phyloP scores from a whole-genome alignment of 805 yeast genomes.

The Ogataea minuta region DNA sequence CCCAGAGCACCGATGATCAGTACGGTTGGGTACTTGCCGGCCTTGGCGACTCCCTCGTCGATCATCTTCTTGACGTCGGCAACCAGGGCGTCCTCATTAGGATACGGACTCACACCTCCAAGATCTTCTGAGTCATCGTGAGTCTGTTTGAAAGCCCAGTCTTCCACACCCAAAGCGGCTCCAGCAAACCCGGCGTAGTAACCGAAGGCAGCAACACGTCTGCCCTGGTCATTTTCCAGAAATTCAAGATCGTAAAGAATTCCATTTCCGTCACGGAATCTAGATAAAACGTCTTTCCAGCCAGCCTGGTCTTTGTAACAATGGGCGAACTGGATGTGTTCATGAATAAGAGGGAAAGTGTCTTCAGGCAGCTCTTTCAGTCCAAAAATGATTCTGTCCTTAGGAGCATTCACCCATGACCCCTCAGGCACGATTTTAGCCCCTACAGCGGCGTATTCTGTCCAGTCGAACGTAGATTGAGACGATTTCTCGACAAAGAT shows the following conservation, averaged over 20 bases:
- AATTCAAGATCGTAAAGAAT: constrained; percentile 91
- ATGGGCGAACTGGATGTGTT: constrained; percentile 98
- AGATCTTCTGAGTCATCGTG: constrained; percentile 66
- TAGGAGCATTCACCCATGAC: constrained; percentile 91
- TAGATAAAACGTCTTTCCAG: constrained; percentile 84
- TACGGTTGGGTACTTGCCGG: constrained; percentile 70
- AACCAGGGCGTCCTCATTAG: constrained; percentile 73
- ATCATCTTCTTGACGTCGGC: constrained; percentile 64
- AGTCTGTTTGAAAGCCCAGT: constrained; percentile 90
- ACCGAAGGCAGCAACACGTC: constrained; percentile 99
- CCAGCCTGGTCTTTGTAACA: constrained; percentile 98
- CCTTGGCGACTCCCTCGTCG: constrained; percentile 53
- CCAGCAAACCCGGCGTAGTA: constrained; percentile 99
- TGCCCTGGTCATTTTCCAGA: constrained; percentile 87
- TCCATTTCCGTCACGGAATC: constrained; percentile 93
- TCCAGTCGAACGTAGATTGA: constrained; percentile 73
- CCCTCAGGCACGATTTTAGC: constrained; percentile 88
- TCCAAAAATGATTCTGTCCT: constrained; percentile 85
- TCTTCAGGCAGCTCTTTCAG: constrained; percentile 94
- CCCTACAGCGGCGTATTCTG: constrained; percentile 79
- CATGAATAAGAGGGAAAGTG: constrained; percentile 90
- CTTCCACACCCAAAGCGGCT: constrained; percentile 92
- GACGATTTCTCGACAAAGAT: constrained; percentile 84
- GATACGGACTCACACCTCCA: constrained; percentile 79
- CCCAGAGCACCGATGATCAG: constrained; percentile 96